Conservation (phyloP, 2,329 filamentous ascomycete genomes). For the Phialemoniopsis sp. region DNA sequence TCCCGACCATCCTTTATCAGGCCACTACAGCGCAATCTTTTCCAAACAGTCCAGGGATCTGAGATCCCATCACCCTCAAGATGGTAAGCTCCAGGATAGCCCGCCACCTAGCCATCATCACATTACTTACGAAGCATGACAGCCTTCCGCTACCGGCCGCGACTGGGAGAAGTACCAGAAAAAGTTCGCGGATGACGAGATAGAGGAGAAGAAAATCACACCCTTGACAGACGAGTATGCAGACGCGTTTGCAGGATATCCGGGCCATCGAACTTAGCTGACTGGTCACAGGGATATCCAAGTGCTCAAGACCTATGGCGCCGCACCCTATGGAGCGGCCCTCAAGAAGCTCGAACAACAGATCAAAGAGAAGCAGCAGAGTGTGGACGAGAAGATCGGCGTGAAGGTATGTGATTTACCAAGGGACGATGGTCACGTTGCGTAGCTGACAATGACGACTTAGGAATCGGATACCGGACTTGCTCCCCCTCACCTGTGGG, state of each 20-base stretch:
- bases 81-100: constrained; percentile 30
- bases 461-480: constrained; percentile 98
- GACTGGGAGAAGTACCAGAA: constrained; percentile 99
- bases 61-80: constrained; percentile 16
- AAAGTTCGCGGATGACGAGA: constrained; percentile 92
- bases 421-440: not conserved
- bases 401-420: constrained; percentile 55
- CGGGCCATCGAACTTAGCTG: constrained; percentile 12
- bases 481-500: constrained; percentile 97
- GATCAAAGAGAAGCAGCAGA: constrained; percentile 98
- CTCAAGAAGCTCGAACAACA: constrained; percentile 98
- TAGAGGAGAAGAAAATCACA: constrained; percentile 99
- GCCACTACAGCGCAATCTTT: no score
- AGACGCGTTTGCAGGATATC: constrained; percentile 3
- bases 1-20: no score
- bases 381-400: constrained; percentile 97
- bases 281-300: constrained; percentile 79
- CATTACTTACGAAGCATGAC: constrained; percentile 27
- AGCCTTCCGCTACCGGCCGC: constrained; percentile 91
- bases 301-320: constrained; percentile 98
- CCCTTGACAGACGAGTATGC: constrained; percentile 91
- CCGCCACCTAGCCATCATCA: not conserved
- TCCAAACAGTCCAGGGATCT: constrained; percentile 5
- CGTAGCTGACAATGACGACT: constrained; percentile 5
- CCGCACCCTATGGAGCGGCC: constrained; percentile 87